phyloP scores from a whole-genome alignment of 2,329 filamentous ascomycete species.

The Paecilomyces formosus region DNA sequence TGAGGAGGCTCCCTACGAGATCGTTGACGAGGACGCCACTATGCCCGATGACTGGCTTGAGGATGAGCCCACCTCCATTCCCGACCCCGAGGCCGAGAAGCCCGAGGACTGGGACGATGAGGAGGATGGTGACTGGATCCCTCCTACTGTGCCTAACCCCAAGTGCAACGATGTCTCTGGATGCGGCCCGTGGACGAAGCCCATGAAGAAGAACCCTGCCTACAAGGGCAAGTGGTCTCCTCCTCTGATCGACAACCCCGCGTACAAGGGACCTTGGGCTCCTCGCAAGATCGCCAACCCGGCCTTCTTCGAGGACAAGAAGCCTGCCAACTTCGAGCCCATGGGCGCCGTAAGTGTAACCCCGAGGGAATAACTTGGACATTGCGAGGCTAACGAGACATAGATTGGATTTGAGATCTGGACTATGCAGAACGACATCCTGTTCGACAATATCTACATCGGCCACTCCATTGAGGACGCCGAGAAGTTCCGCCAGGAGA shows the following conservation, averaged over 20 bases:
- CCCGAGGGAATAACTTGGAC: not conserved
- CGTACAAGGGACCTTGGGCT: conserved; percentile 93
- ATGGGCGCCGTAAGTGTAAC: conserved; percentile 78
- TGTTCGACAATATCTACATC: conserved; percentile 99
- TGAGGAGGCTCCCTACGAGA: conserved; percentile 94
- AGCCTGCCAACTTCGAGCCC: conserved; percentile 90
- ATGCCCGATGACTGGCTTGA: conserved; percentile 96
- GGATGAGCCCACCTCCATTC: conserved; percentile 70
- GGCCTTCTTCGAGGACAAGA: conserved; percentile 94
- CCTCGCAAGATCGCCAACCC: conserved; percentile 97
- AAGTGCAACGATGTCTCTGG: conserved; percentile 91
- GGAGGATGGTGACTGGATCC: conserved; percentile 96
- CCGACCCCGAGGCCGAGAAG: conserved; percentile 94
- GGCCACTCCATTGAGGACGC: conserved; percentile 94
- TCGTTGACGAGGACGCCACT: conserved; percentile 84
- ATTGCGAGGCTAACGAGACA: conserved; percentile 9
- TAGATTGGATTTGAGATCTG: conserved; percentile 98
- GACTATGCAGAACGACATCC: conserved; percentile 99
- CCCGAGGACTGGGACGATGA: conserved; percentile 99
- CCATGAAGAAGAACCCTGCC: conserved; percentile 85
- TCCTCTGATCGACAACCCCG: conserved; percentile 90
- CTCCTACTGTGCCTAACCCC: conserved; percentile 86
- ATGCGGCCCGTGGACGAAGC: conserved; percentile 87
- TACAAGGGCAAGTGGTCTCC: conserved; percentile 99
- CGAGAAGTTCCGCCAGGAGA: conserved; percentile 78